Base-by-base conservation (phyloP, 179 eudicot species). In the Beta lomatogona region DNA sequence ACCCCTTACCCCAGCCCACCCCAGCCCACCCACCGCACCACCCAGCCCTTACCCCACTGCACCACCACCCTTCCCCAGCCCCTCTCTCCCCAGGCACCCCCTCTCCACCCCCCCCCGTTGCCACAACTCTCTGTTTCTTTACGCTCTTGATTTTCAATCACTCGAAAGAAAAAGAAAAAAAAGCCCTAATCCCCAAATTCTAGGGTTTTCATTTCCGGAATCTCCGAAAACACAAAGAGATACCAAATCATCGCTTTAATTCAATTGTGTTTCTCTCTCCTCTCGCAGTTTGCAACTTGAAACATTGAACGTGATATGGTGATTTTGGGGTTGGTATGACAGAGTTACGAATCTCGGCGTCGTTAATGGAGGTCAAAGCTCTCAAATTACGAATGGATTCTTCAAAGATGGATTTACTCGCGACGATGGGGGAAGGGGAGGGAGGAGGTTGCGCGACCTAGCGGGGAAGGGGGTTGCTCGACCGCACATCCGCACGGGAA, bases 391-490 rank as follows among this genome's bases (percentile, higher is more conserved):
- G 85, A 36, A 58, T 82, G 58, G 59, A 80, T 71, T 55, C 84
- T 3, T 76, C 82, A 14, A 83, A 75, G 57, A 81, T 87, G 90
- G 81, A 79, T 71, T 87, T 83, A 46, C 71, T 86, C 21, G 85
- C 89, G n/a, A n/a, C n/a, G n/a, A n/a, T n/a, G n/a, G n/a, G n/a
- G n/a, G n/a, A n/a, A n/a, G n/a, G n/a, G n/a, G n/a, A n/a, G n/a
- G n/a, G n/a, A n/a, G n/a, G n/a, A n/a, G n/a, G n/a, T n/a, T n/a
- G n/a, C n/a, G n/a, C n/a, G n/a, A n/a, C n/a, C n/a, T n/a, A n/a
- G n/a, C n/a, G n/a, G n/a, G n/a, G n/a, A n/a, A n/a, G n/a, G n/a
- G n/a, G n/a, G n/a, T n/a, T n/a, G n/a, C n/a, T n/a, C n/a, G n/a
- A n/a, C n/a, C n/a, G n/a, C n/a, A n/a, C n/a, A n/a, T n/a, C n/a